Conservation (phyloP, 2,329 filamentous ascomycete species). For the Juglanconis juglandina region DNA sequence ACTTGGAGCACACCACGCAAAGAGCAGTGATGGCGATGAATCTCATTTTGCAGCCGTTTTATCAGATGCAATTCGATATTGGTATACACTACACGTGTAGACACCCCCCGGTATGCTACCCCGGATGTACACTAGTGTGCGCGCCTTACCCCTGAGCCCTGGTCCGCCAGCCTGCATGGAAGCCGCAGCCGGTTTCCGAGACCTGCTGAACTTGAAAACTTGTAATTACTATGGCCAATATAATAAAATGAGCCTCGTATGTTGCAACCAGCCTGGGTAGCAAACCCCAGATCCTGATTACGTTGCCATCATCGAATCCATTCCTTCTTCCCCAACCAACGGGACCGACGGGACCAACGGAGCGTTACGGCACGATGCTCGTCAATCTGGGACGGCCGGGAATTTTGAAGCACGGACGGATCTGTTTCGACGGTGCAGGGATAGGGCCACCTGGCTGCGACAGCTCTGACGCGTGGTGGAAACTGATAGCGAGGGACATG, state of each 20-base stretch:
- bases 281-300: too few species aligned
- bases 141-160: conserved; percentile 6
- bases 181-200: conserved; percentile 5
- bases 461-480: background rate
- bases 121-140: background rate
- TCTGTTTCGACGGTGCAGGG: conserved; percentile 13
- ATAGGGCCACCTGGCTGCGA: conserved; percentile 6
- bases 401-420: conserved; percentile 11
- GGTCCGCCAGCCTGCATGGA: conserved; percentile 5
- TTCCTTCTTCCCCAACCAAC: background rate
- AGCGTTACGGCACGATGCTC: background rate
- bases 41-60: background rate
- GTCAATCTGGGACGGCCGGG: background rate
- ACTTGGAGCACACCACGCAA: too few species aligned
- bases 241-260: background rate
- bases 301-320: background rate
- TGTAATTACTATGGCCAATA: background rate
- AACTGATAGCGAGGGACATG: conserved; percentile 1
- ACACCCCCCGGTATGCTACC: conserved; percentile 1
- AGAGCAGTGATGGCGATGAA: background rate
- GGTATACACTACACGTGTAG: background rate
- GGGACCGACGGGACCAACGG: background rate
- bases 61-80: background rate
- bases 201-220: background rate
- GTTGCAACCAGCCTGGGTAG: background rate